Percentiles rank a stretch among this genome's conserved stretches.
phyloP scores from a whole-genome alignment of 2,329 filamentous ascomycete genomes.

The Atkinsonella texensis region DNA sequence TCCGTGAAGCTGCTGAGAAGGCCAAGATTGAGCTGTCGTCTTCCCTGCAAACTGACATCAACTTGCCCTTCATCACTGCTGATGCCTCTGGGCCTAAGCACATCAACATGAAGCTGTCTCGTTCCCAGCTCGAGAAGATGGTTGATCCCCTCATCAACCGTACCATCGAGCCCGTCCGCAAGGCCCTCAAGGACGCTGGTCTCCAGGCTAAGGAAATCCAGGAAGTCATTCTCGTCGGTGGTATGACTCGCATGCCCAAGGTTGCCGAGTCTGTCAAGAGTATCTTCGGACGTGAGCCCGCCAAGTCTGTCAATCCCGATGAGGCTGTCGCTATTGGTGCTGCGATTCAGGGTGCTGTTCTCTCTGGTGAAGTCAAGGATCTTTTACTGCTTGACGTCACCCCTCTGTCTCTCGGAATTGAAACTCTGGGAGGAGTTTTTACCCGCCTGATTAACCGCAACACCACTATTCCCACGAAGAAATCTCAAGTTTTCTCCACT shows the following conservation, averaged over 20 bases:
- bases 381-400: constrained; percentile 92
- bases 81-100: constrained; percentile 94
- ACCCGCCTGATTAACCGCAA: constrained; percentile 97
- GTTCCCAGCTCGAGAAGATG: constrained; percentile 84
- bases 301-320: constrained; percentile 97
- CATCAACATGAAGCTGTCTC: constrained; percentile 91
- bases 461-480: constrained; percentile 98
- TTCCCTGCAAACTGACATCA: constrained; percentile 91
- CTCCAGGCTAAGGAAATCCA: constrained; percentile 89
- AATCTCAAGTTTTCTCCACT: constrained; percentile 96
- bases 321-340: constrained; percentile 97
- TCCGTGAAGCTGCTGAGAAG: constrained; percentile 97
- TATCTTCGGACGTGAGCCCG: constrained; percentile 91
- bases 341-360: constrained; percentile 91
- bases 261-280: constrained; percentile 90
- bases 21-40: constrained; percentile 98
- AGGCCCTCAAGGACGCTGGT: constrained; percentile 91
- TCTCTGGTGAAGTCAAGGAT: constrained; percentile 93
- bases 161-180: constrained; percentile 87
- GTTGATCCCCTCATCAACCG: constrained; percentile 78
- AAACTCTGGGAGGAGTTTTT: constrained; percentile 96
- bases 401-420: constrained; percentile 92
- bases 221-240: constrained; percentile 95
- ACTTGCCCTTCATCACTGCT: constrained; percentile 96
- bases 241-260: constrained; percentile 99